These are phyloP conservation scores for Exophiala lecanii-corni DNA, from an alignment of 2,329 filamentous ascomycete genomes.

Conservation along the genomic window DNA sequence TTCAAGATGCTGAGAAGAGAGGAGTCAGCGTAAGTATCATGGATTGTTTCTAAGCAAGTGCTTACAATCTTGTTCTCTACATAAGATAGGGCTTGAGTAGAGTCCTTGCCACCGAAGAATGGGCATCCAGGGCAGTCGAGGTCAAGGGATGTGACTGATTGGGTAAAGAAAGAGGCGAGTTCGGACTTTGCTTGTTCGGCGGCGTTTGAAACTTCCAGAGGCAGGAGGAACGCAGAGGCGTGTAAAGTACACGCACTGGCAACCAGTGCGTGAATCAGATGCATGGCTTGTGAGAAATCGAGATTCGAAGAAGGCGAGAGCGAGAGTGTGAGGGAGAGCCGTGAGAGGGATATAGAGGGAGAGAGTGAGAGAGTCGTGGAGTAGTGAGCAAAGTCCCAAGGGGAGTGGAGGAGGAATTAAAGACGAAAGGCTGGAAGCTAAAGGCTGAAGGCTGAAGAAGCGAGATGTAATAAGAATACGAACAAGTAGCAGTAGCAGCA, in stretches of 20 bases:
- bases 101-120: slow-evolving; percentile 16
- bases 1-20: slow-evolving; percentile 18
- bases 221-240: slow-evolving; percentile 26
- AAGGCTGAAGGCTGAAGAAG: no score
- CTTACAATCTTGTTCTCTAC: slow-evolving; percentile 24
- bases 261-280: slow-evolving; percentile 23
- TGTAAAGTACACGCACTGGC: slow-evolving; percentile 18
- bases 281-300: slow-evolving; percentile 11
- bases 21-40: slow-evolving; percentile 12
- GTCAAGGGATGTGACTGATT: slow-evolving; percentile 11
- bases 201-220: slow-evolving; percentile 21
- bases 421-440: no score
- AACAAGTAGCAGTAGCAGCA: no score
- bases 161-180: slow-evolving; percentile 8
- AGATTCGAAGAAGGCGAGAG: background rate
- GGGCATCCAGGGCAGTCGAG: slow-evolving; percentile 25
- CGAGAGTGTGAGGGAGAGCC: background rate
- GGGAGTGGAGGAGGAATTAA: no score
- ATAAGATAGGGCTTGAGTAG: slow-evolving; percentile 6
- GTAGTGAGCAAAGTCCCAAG: no score
- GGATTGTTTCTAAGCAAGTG: slow-evolving; percentile 7
- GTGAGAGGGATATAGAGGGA: background rate
- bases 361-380: background rate
- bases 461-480: no score
- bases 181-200: slow-evolving; percentile 16